phyloP scores from a whole-genome alignment of 371 early-diverging fungal genomes.

The Chytridiales sp. region DNA sequence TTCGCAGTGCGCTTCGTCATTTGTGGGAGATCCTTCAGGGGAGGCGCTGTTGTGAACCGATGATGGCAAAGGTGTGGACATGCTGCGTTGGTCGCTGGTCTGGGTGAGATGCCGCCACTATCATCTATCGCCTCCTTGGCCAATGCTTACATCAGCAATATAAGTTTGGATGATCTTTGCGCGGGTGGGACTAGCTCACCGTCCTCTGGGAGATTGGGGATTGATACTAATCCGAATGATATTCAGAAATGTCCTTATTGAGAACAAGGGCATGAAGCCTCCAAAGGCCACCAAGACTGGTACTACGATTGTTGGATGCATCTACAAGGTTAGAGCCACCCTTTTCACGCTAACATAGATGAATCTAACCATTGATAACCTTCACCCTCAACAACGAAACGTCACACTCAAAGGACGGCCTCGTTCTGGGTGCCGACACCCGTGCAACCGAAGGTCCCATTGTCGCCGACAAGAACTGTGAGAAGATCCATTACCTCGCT shows the following conservation, averaged over 20 bases:
- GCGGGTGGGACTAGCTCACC: neutral
- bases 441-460: conserved; percentile 98
- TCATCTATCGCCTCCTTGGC: no score
- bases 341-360: neutral
- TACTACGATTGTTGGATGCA: conserved; percentile 95
- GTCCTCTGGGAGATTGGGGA: neutral
- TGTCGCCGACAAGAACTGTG: conserved; percentile 99
- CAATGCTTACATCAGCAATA: no score
- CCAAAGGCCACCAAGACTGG: conserved; percentile 97
- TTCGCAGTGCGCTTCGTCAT: no score
- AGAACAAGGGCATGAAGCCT: conserved; percentile 71
- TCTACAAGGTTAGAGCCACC: conserved; percentile 72
- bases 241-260: conserved; percentile 68
- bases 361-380: neutral
- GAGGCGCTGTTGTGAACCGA: no score
- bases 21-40: no score
- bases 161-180: no score
- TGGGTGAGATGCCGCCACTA: no score
- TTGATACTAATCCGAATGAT: neutral
- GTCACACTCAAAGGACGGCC: conserved; percentile 69
- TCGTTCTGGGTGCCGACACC: conserved; percentile 99
- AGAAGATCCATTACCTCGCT: conserved; percentile 98
- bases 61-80: no score
- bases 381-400: conserved; percentile 3
- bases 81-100: no score